Conservation (phyloP, 129 eudicot genomes). For the Helianthus annuus region HanXRQr2.0-SUNRISE NC_035444.2:133111853-133112352, state of each 20-base stretch:
- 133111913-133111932: neutral
- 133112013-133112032: slow-evolving; percentile 72
- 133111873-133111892: slow-evolving; percentile 15
- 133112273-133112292: slow-evolving; percentile 6
- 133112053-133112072: slow-evolving; percentile 45
- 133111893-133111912: neutral
- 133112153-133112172: neutral
- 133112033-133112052: slow-evolving; percentile 64
- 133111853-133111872: neutral
- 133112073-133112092: neutral
- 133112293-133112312: neutral
- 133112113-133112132: slow-evolving; percentile 4
- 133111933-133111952: slow-evolving; percentile 18
- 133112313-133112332: slow-evolving; percentile 1
- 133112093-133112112: neutral
- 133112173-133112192: slow-evolving; percentile 2
- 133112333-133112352: neutral
- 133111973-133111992: slow-evolving; percentile 43
- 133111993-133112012: slow-evolving; percentile 80
- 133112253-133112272: neutral
- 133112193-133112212: neutral
- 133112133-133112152: neutral
- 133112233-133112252: slow-evolving; percentile 7
- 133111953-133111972: slow-evolving; percentile 2
- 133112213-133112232: neutral